Percentiles rank a stretch among this genome's conserved stretches.
Evolutionary conservation across 371 early-diverging fungal species (phyloP).

Genomic region (Paraphysoderma sedebokerense): DNA sequence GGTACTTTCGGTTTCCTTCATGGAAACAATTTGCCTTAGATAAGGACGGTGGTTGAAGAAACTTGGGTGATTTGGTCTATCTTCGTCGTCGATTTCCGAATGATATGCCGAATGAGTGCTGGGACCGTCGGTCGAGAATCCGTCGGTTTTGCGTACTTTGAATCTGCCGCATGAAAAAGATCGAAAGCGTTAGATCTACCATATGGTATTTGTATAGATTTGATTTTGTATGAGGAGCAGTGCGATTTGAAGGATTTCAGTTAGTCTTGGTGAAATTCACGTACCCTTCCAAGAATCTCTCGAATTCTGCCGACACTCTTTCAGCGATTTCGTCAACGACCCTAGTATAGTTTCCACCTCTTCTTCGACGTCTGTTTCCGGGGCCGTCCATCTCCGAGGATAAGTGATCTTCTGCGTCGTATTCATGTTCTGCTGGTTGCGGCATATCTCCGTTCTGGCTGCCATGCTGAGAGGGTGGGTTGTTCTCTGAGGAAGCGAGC

Average conservation of each 20-base stretch:
- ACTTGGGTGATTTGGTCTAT: not conserved
- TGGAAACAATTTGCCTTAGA: slow-evolving; percentile 15
- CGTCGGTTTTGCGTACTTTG: not conserved
- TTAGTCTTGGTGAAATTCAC: not conserved
- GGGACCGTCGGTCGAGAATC: not conserved
- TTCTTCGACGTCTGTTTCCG: too few relatives aligned
- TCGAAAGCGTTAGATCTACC: not conserved
- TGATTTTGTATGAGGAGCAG: not conserved
- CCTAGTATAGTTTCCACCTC: too few relatives aligned
- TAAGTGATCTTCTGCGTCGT: too few relatives aligned
- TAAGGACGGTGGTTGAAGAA: slow-evolving; percentile 3
- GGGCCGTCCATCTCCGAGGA: too few relatives aligned
- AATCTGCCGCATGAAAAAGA: not conserved
- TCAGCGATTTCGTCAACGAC: slow-evolving; percentile 64
- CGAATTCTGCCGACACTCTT: slow-evolving; percentile 55
- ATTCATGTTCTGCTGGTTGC: too few relatives aligned
- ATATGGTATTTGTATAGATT: not conserved
- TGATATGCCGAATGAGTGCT: not conserved
- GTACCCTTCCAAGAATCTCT: slow-evolving; percentile 52
- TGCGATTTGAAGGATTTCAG: not conserved
- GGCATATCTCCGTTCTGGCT: too few relatives aligned
- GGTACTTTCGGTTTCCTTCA: slow-evolving; percentile 7
- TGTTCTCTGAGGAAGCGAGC: too few relatives aligned
- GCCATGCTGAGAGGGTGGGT: too few relatives aligned
- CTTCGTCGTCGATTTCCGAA: too few relatives aligned